Conservation (phyloP, 768 basidiomycete genomes). For the Mycena chlorophos region DNA sequence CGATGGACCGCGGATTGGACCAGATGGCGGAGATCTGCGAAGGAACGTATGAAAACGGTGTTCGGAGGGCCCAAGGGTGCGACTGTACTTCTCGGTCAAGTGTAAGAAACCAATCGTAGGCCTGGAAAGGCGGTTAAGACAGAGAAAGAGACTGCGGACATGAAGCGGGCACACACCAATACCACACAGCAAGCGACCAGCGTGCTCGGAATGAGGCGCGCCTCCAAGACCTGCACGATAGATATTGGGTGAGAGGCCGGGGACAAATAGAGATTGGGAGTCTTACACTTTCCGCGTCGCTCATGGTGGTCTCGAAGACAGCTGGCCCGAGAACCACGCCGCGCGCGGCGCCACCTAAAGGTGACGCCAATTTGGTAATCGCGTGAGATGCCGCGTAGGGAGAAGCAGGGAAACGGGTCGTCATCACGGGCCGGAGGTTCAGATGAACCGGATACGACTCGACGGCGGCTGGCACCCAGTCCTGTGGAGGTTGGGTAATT, state of each 20-base stretch:
- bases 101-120: slow-evolving; percentile 30
- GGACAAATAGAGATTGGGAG: background rate
- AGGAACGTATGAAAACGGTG: background rate
- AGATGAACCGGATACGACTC: no score
- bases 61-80: background rate
- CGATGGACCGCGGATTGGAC: slow-evolving; percentile 25
- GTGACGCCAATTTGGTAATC: no score
- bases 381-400: no score
- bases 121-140: slow-evolving; percentile 16
- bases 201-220: slow-evolving; percentile 18
- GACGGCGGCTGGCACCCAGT: no score
- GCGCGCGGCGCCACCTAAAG: no score
- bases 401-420: no score
- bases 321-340: no score
- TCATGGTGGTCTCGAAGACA: no score
- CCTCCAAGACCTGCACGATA: slow-evolving; percentile 8
- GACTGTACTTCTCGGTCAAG: slow-evolving; percentile 27
- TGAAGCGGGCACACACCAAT: slow-evolving; percentile 3
- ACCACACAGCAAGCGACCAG: slow-evolving; percentile 19
- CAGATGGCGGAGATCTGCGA: slow-evolving; percentile 28
- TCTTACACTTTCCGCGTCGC: background rate
- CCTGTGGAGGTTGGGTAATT: no score
- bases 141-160: background rate
- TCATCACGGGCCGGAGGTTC: no score
- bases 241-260: background rate